Percentiles rank a stretch among this genome's conserved stretches.
Conservation (phyloP, 31 red algal species). For the Asparagopsis taxiformis region DNA sequence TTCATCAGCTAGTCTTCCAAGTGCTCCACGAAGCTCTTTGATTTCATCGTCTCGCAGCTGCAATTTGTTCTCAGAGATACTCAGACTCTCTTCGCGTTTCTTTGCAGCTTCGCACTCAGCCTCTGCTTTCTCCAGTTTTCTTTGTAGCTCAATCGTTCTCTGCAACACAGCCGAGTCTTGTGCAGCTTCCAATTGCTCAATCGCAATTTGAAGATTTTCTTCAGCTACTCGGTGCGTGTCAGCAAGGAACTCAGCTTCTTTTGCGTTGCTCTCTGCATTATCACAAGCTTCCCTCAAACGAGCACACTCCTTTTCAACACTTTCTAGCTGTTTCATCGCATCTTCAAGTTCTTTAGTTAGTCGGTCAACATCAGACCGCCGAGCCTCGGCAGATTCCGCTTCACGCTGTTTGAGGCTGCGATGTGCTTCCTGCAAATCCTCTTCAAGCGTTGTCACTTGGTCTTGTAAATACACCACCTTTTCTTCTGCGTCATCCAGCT, state of each 20-base stretch:
- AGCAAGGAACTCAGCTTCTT: constrained; percentile 47
- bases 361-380: constrained; percentile 52
- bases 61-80: constrained; percentile 38
- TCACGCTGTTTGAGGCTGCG: constrained; percentile 42
- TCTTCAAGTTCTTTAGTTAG: constrained; percentile 44
- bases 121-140: constrained; percentile 38
- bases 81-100: constrained; percentile 18
- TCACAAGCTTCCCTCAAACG: constrained; percentile 24
- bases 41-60: constrained; percentile 68
- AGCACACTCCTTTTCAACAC: constrained; percentile 34
- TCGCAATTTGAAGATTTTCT: constrained; percentile 66
- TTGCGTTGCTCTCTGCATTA: constrained; percentile 42
- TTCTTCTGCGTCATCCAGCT: constrained; percentile 77
- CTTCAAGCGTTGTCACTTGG: constrained; percentile 54
- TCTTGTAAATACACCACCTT: constrained; percentile 59
- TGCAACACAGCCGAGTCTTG: constrained; percentile 39
- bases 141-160: constrained; percentile 61
- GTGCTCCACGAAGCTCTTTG: constrained; percentile 58
- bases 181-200: constrained; percentile 75
- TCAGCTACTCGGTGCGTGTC: constrained; percentile 66
- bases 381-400: constrained; percentile 44
- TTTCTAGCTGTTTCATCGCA: constrained; percentile 32
- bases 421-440: constrained; percentile 71
- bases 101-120: constrained; percentile 6
- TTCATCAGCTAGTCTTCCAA: constrained; percentile 71